Base-by-base conservation (phyloP, 768 basidiomycete genomes). In the Pilatotrama ljubarskyi region DNA sequence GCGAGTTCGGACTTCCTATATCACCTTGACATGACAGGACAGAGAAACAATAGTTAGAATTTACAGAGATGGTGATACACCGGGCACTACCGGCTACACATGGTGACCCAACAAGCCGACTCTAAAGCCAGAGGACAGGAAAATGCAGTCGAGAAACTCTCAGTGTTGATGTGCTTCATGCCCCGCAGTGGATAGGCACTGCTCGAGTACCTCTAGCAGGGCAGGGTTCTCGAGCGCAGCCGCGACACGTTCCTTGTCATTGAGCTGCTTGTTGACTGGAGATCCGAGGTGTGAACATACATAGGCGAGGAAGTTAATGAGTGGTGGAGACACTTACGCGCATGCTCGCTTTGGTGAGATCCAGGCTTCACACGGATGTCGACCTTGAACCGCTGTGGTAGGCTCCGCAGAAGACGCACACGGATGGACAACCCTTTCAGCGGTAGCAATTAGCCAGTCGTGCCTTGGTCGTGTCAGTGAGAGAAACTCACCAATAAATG, bases 171-270 rank as follows among this genome's bases (percentile, higher is more conserved):
- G 54, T 8, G 24, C 14, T 10, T 17, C 22, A 5, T 51, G 24
- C 2, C 61, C 61, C 5, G 51, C 70, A 17, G 51, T 52, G 15
- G 76, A 73, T 20, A 91, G 75, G 69, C 87, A 89, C 32, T 88
- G 87, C 72, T 98, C 95, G 10, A 99, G 85, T 0, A 93, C 92
- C 55, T 90, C 88, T 1, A 98, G 71, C 5, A 99, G 81, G 26
- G 88, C 83, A 2, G 85, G 82, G 74, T 98, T 98, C 74, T 99
- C 97, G 48, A 98, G 80, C 1, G 97, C 97, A 11, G 97, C 97
- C 24, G 95, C 95, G 1, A 98, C 97, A 40, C 97, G 82, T 75
- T 99, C 97, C 74, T 99, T 99, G 77, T 99, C 97, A 68, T 99
- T 99, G 35, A 99, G 80, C 69, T 99, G 97, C 72, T 98, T 98